Evolutionary conservation across 805 yeast species (phyloP), one percentile per base, ranked within the genome.

Genomic region (Clavispora fructus): DNA sequence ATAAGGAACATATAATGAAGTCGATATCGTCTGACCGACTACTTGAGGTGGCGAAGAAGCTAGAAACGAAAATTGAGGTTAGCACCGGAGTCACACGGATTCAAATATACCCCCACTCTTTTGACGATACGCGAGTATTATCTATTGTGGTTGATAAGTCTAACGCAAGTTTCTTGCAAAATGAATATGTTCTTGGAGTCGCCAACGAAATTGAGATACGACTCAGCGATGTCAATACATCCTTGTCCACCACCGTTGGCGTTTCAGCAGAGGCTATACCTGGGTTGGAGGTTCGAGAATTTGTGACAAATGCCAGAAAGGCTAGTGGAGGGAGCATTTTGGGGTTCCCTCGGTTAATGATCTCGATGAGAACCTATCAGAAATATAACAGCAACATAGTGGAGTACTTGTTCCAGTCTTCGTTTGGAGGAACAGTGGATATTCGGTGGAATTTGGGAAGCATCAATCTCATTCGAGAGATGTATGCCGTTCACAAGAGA

Each of bases 371-470:
- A 41, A 82, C 95, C 0, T 78, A 79, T 69, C 91, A 88, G 56
- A 63, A 67, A 29, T 69, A 69, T 26, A 65, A 73, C 10, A 72
- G 78, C 14, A 75, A 78, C 39, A 50, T 72, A 4, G 77, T 94
- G 38, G 84, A 85, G 55, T 89, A 83, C 58, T 69, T 75, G 1
- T 94, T 79, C 62, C 74, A 74, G 40, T 82, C 94, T 42, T 71
- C 82, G 2, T 89, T 94, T 68, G 95, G 88, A 8, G 97, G 96
- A 26, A 81, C 88, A 13, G 94, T 94, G 35, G 95, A 89, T 49
- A 82, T 94, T 1, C 78, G 88, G 41, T 94, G 99, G 99, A 94
- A 94, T 61, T 68, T 94, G 27, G 97, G 98, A 0, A 84, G 96
- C 0, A 83, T 94, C 16, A 87, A 86, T 57, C 89, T 89, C 52